Evolutionary conservation across 2,329 filamentous ascomycete genomes (phyloP), one percentile per base, ranked within the genome.

Genomic region (Monosporascus sp.): DNA sequence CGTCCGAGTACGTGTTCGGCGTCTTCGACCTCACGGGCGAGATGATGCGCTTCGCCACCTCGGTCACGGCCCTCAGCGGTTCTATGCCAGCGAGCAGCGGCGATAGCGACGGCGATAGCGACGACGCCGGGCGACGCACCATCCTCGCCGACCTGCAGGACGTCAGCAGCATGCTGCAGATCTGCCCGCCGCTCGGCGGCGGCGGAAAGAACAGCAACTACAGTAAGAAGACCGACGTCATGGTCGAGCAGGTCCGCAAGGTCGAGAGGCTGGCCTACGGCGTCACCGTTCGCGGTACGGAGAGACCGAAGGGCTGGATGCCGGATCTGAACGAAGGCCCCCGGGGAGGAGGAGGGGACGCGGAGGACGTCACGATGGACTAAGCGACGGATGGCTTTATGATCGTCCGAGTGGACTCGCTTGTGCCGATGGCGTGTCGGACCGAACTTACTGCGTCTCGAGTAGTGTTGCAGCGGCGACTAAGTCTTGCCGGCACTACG

Each of bases 1-100:
- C 85, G 25, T 84, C 93, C 52, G 94, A 99, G 70, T 97, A 96
- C 67, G 73, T 96, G 53, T 86, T 94, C 57, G 94, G 93, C 8
- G 73, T 99, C 2, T 97, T 96, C 65, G 94, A 99, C 69, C 81
- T 97, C 61, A 92, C 92, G 1, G 94, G 94, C 39, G 94, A 99
- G 74, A 79, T 97, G 76, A 99, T 99, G 94, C 83, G 92, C 31
- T 97, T 97, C 71, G 91, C 90, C 0, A 94, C 96, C 49, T 92
- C 92, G 6, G 84, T 85, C 25, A 88, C 96, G 68, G 91, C 91
- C 1, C 88, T 91, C 5, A 85, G 77, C 7, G 88, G 87, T 15
- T 73, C 72, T 43, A 68, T 80, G 22, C 55, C 60, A 69, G 60
- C 69, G 37, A 31, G 22, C 17, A 15, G 17, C 39, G 18, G 18